Evolutionary conservation across 768 basidiomycete genomes (phyloP), one percentile per base, ranked within the genome.

Genomic region (Naganishia vaughanmartiniae): DNA sequence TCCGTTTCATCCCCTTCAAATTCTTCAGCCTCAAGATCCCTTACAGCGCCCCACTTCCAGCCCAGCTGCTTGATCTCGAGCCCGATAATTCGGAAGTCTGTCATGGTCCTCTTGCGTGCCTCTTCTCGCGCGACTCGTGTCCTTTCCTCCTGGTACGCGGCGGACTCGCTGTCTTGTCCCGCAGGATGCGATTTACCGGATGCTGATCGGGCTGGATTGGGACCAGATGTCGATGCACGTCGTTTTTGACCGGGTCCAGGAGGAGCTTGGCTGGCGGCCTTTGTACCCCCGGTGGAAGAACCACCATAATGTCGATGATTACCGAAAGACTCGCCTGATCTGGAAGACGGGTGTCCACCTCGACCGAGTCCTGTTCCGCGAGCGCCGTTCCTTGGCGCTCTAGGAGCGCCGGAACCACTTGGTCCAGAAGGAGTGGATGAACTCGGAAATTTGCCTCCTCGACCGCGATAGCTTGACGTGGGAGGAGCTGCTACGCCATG

Each of bases 31-130:
- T 73, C 71, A 12, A 68, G 53, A 17, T 72, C 70, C 31, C 72
- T 74, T 14, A 72, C 72, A 17, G 71, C 65, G 14, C 72, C 73
- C 95, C 95, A 97, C 60, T 84, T 86, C 95, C 95, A 97, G 74
- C 83, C 84, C 70, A 96, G 83, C 74, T 89, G 88, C 75, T 85
- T 87, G 74, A 96, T 89, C 79, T 91, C 88, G 75, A 97, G 85
- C 31, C 90, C 93, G 77, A 94, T 85, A 79, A 99, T 93, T 83
- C 95, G 92, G 87, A 99, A 99, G 83, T 98, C 95, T 45, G 93
- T 97, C 75, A 99, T 88, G 34, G 94, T 96, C 76, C 92, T 87
- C 77, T 89, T 87, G 79, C 90, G 89, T 81, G 69, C 67, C 19
- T 79, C 79, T 56, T 74, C 73, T 34, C 80, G 78, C 33, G 72